Base-by-base conservation (phyloP, 1,284 basidiomycete species). In the Meira miltonrushii region DNA sequence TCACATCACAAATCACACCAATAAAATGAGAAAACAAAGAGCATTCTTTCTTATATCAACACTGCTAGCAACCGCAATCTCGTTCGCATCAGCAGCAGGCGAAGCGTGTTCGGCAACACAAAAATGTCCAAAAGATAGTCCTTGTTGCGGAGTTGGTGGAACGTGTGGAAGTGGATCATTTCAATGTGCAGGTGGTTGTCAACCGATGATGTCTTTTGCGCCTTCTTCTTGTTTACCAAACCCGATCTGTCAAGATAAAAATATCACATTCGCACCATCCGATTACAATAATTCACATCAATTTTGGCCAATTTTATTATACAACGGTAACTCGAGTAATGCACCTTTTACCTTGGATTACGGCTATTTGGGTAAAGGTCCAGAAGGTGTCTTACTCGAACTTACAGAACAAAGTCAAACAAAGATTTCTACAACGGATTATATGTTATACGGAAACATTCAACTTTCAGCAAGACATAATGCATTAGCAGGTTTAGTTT, bases 111-210 rank as follows among this genome's bases (percentile, higher is more conserved):
- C 60, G 12, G 28, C 66, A 1, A 38, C 58, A 10, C 60, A 59
- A 6, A 50, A 57, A 9, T 74, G 72, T 50, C 69, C 70, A 10
- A 21, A 47, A 19, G 58, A 60, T 6, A 58, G 54, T 25, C 72
- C 71, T 15, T 74, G 72, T 62, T 74, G 72, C 51, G 72, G 70
- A 1, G 46, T 60, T 5, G 51, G 62, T 21, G 70, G 70, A 7
- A 56, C 62, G 17, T 75, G 74, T 43, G 74, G 74, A 7, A 59
- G 61, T 0, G 74, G 74, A 11, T 62, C 72, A 2, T 59, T 59
- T 63, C 68, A 72, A 23, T 73, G 72, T 57, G 69, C 65, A 12
- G 58, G 65, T n/a, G 74, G 74, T n/a, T 77, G 74, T 46, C 59
- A 75, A 19, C 68, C 74, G 0, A 21, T 68, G 60, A 55, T 39